phyloP scores from a whole-genome alignment of 441 rosid species.

The Gossypium schwendimanii region DNA sequence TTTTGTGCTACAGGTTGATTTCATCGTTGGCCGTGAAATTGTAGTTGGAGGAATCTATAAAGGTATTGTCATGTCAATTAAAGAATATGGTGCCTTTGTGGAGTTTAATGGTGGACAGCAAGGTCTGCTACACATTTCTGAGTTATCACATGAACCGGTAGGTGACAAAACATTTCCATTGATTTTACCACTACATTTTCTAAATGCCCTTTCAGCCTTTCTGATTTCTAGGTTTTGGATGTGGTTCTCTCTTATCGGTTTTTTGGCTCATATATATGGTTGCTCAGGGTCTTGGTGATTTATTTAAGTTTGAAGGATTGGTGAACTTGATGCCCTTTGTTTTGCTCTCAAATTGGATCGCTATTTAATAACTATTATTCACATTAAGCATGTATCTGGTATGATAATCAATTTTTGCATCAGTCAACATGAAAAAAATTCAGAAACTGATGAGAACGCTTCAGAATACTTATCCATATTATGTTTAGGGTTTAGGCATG shows the following conservation, averaged over 20 bases:
- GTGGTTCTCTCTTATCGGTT: neutral
- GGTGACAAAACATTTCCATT: conserved; percentile 9
- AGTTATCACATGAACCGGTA: conserved; percentile 89
- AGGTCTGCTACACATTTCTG: conserved; percentile 89
- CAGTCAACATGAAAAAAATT: neutral
- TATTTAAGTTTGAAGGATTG: neutral
- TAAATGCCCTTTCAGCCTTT: neutral
- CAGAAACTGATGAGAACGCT: neutral
- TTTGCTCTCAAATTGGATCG: neutral
- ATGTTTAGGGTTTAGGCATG: neutral
- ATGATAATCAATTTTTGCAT: neutral
- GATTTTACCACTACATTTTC: neutral
- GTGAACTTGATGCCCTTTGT: neutral
- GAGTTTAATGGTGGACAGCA: conserved; percentile 96
- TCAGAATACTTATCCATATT: neutral
- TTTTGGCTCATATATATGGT: neutral
- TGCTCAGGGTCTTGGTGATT: neutral
- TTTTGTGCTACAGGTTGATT: conserved; percentile 55
- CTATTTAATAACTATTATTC: neutral
- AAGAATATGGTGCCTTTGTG: conserved; percentile 96
- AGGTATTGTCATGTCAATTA: conserved; percentile 80
- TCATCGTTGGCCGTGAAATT: conserved; percentile 75
- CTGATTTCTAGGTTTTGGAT: neutral
- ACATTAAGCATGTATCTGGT: neutral
- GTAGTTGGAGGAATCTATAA: conserved; percentile 80